Evolutionary conservation across 441 rosid genomes (phyloP).

Genomic region (Hura crepitans): DNA sequence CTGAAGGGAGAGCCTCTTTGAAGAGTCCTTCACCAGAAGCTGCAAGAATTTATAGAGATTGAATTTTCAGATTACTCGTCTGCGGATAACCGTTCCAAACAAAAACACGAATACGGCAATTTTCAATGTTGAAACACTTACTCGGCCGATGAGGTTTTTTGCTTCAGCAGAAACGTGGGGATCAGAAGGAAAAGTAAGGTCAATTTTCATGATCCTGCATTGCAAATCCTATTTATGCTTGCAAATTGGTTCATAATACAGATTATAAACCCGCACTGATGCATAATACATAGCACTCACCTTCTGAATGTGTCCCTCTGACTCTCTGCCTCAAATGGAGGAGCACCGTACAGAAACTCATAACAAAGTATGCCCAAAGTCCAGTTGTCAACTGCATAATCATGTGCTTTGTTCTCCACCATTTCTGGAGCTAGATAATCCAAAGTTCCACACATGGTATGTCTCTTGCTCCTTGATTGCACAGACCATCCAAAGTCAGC

Average conservation of each 20-base stretch:
- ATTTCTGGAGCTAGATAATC: too few relatives aligned
- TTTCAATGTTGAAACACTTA: slow-evolving; percentile 23
- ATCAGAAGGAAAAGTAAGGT: slow-evolving; percentile 65
- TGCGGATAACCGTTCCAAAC: background rate
- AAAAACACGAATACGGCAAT: background rate
- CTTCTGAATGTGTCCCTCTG: slow-evolving; percentile 76
- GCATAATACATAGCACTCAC: slow-evolving; percentile 24
- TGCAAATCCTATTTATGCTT: background rate
- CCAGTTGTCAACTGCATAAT: slow-evolving; percentile 94
- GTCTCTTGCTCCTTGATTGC: slow-evolving; percentile 81
- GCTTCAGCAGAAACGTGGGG: slow-evolving; percentile 69
- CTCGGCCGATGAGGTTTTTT: slow-evolving; percentile 58
- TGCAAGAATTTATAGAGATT: slow-evolving; percentile 33
- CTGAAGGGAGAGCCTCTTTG: slow-evolving; percentile 67
- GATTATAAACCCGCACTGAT: background rate
- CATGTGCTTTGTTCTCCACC: slow-evolving; percentile 82
- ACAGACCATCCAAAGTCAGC: slow-evolving; percentile 98
- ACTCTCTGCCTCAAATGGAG: slow-evolving; percentile 90
- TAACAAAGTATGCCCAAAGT: slow-evolving; percentile 84
- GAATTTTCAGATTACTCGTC: background rate
- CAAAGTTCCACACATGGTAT: too few relatives aligned
- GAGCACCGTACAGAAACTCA: slow-evolving; percentile 83
- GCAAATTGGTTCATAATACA: background rate
- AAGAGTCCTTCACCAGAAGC: slow-evolving; percentile 86
- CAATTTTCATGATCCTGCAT: slow-evolving; percentile 72